phyloP scores from a whole-genome alignment of 805 yeast species.

The Torulaspora microellipsoides region DNA sequence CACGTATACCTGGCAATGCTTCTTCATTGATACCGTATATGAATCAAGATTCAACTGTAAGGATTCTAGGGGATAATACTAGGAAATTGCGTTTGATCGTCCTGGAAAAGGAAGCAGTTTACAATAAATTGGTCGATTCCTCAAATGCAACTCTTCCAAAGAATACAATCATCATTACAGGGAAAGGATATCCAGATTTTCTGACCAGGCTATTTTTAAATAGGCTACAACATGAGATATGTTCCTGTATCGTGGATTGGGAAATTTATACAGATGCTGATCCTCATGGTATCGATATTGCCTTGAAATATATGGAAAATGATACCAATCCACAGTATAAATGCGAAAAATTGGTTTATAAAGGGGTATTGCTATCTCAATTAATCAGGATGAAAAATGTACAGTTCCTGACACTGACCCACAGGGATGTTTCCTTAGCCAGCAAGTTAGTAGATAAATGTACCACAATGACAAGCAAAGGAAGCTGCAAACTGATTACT shows the following conservation, averaged over 20 bases:
- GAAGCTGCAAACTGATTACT: slow-evolving; percentile 19
- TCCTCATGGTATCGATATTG: slow-evolving; percentile 61
- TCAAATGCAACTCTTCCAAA: neutral
- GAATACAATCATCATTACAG: slow-evolving; percentile 44
- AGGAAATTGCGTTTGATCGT: slow-evolving; percentile 31
- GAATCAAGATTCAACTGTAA: slow-evolving; percentile 15
- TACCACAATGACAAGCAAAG: too few relatives aligned
- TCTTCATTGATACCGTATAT: slow-evolving; percentile 42
- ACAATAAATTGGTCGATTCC: slow-evolving; percentile 31
- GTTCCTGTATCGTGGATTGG: slow-evolving; percentile 32
- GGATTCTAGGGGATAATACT: neutral
- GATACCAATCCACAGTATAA: slow-evolving; percentile 4
- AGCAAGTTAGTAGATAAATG: slow-evolving; percentile 16
- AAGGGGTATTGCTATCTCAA: slow-evolving; percentile 22
- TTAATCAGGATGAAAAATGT: slow-evolving; percentile 11
- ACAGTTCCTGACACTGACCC: slow-evolving; percentile 22
- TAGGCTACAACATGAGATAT: slow-evolving; percentile 15
- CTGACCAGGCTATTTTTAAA: slow-evolving; percentile 46
- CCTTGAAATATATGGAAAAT: slow-evolving; percentile 38
- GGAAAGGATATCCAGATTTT: slow-evolving; percentile 67
- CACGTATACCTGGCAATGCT: slow-evolving; percentile 8
- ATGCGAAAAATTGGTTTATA: slow-evolving; percentile 17
- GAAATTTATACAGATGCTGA: slow-evolving; percentile 59
- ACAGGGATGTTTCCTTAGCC: slow-evolving; percentile 31
- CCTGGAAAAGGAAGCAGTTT: slow-evolving; percentile 53